Base-by-base conservation (phyloP, 768 basidiomycete genomes). In the Brasilioporus rufonigricans region DNA sequence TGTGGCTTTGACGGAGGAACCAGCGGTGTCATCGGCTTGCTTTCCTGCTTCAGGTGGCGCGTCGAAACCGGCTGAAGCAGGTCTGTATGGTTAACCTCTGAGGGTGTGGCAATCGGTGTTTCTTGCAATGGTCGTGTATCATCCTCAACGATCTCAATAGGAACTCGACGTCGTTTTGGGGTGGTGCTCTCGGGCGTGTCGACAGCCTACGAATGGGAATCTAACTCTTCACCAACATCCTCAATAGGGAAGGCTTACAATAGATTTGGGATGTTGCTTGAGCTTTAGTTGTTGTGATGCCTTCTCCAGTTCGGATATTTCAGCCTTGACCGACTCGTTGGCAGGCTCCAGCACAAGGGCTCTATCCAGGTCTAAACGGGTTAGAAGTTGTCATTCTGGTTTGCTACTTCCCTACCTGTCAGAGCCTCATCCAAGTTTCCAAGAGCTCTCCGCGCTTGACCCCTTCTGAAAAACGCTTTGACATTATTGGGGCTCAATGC, bases 381-480 rank as follows among this genome's bases (percentile, higher is more conserved):
- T 66, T 38, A 62, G 46, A 40, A 19, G 50, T 5, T 4, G 29
- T 35, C n/a, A 2, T 8, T 16, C 24, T 32, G 9, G 41, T 19
- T 24, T 33, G 18, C 9, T 14, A n/a, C 41, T 40, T n/a, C 48
- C 52, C 40, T 52, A 68, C 93, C 93, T 61, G 75, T 69, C 46
- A 78, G 75, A 2, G 91, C 92, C 3, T 82, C 86, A 3, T 71
- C 63, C 11, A 84, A 61, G 44, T 79, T 80, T 23, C 74, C 80
- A 59, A 88, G 62, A 4, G 73, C 83, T 13, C 76, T 68, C 41
- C 87, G 74, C 2, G 93, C 91, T 66, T 95, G 86, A 0, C 80
- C 87, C 64, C 92, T 76, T 56, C 93, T 76, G 64, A 89, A 96
- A 32, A 89, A 65, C 0, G 86, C 93, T 60, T 96, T 96, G 24